A percentile compares a stretch with the other conserved stretches of the same genome.
These are phyloP conservation scores for Candida maesae DNA, from an alignment of 805 yeast genomes.

Conservation along the genomic window DNA sequence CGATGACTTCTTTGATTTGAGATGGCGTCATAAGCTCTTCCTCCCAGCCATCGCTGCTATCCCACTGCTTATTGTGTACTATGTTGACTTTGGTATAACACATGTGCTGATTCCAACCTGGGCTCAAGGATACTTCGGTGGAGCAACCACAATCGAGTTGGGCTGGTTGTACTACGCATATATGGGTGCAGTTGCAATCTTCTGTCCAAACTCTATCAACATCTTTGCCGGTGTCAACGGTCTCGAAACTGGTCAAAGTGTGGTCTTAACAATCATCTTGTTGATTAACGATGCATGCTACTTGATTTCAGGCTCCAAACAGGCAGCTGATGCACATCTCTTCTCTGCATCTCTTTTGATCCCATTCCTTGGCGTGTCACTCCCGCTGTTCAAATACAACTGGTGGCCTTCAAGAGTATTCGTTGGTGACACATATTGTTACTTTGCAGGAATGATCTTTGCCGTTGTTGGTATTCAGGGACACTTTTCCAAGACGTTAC, in stretches of 20 bases:
- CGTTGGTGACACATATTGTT: constrained; percentile 98
- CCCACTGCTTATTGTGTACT: constrained; percentile 87
- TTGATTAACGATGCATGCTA: constrained; percentile 76
- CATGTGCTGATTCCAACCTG: constrained; percentile 72
- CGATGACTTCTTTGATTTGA: constrained; percentile 91
- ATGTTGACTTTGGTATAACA: constrained; percentile 91
- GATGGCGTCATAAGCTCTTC: constrained; percentile 97
- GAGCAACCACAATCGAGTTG: constrained; percentile 54
- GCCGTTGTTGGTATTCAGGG: constrained; percentile 96
- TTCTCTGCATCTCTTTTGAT: constrained; percentile 74
- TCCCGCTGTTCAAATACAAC: constrained; percentile 72
- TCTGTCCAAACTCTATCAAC: constrained; percentile 94
- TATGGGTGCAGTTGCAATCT: constrained; percentile 89
- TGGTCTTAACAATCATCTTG: constrained; percentile 68
- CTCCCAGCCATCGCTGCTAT: constrained; percentile 92
- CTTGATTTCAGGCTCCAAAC: constrained; percentile 39
- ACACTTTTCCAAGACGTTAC: constrained; percentile 89
- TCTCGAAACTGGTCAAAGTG: constrained; percentile 91
- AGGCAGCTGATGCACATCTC: constrained; percentile 67
- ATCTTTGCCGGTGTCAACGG: constrained; percentile 97
- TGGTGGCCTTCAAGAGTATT: constrained; percentile 92
- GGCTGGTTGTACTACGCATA: constrained; percentile 79
- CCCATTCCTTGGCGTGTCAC: constrained; percentile 83
- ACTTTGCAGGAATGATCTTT: constrained; percentile 97
- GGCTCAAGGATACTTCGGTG: constrained; percentile 44